Conservation (phyloP, 345 rosid genomes). For the Cardiospermum halicacabum region DNA sequence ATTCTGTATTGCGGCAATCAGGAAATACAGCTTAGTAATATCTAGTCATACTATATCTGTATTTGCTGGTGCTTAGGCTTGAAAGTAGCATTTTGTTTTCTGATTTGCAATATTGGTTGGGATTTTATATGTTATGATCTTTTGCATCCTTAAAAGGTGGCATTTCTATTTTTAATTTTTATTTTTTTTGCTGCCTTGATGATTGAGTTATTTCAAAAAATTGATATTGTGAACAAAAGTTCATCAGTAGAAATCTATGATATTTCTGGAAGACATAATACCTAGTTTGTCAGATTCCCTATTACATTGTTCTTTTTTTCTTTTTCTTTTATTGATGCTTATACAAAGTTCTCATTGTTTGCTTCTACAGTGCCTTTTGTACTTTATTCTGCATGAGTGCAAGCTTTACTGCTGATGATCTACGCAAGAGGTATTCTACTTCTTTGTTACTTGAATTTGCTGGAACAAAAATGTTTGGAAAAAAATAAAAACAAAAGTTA, state of each 20-base stretch:
- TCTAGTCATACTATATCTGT: background rate
- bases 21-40: background rate
- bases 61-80: background rate
- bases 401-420: conserved; percentile 11
- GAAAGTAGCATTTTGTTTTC: background rate
- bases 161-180: background rate
- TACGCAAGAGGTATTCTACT: conserved; percentile 16
- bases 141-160: background rate
- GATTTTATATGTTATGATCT: background rate
- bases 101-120: background rate
- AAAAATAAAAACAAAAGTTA: no score
- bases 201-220: background rate
- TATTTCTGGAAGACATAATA: background rate
- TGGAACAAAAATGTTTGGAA: background rate
- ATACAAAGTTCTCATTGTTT: conserved; percentile 12
- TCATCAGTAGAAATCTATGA: background rate
- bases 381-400: conserved; percentile 44
- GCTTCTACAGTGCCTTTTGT: conserved; percentile 53
- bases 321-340: background rate
- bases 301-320: conserved; percentile 5
- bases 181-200: conserved; percentile 2
- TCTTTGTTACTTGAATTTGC: background rate
- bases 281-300: background rate
- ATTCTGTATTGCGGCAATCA: background rate
- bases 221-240: background rate